Evolutionary conservation across 768 basidiomycete genomes (phyloP).

Genomic region (Tephrocybe rancida): DNA sequence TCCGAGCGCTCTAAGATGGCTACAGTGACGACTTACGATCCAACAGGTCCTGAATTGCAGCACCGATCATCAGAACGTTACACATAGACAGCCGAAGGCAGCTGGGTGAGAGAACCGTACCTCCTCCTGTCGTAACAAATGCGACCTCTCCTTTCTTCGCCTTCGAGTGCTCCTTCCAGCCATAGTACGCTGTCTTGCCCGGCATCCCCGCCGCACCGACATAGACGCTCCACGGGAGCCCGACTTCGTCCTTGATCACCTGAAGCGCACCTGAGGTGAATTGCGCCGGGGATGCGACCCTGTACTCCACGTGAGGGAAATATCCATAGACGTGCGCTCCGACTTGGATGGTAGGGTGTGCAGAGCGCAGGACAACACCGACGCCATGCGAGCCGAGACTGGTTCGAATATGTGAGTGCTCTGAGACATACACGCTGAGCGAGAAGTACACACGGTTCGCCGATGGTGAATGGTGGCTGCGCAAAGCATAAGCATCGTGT

Average conservation of each 20-base stretch:
- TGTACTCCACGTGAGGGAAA: conserved; percentile 41
- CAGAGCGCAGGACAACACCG: conserved; percentile 47
- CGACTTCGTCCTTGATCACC: conserved; percentile 41
- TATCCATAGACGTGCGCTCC: conserved; percentile 45
- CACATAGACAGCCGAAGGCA: background rate
- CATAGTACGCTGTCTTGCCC: conserved; percentile 43
- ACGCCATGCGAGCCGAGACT: conserved; percentile 36
- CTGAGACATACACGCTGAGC: background rate
- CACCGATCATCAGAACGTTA: conserved; percentile 10
- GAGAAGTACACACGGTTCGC: conserved; percentile 39
- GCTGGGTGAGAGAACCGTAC: conserved; percentile 9
- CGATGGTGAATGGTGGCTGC: conserved; percentile 30
- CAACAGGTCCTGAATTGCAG: conserved; percentile 42
- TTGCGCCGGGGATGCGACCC: conserved; percentile 21
- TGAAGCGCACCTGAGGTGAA: background rate
- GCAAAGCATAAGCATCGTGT: background rate
- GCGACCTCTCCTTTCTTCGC: conserved; percentile 44
- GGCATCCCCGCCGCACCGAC: conserved; percentile 59
- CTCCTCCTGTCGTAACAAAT: conserved; percentile 44
- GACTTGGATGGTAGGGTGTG: conserved; percentile 29
- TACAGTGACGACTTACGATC: conserved; percentile 24
- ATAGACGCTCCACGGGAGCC: conserved; percentile 50
- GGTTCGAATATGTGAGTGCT: background rate
- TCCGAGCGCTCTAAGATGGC: background rate
- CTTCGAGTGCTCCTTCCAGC: conserved; percentile 41